These are phyloP conservation scores for Sclerotinia borealis DNA, from an alignment of 2,329 filamentous ascomycete species.

Conservation along the genomic window DNA sequence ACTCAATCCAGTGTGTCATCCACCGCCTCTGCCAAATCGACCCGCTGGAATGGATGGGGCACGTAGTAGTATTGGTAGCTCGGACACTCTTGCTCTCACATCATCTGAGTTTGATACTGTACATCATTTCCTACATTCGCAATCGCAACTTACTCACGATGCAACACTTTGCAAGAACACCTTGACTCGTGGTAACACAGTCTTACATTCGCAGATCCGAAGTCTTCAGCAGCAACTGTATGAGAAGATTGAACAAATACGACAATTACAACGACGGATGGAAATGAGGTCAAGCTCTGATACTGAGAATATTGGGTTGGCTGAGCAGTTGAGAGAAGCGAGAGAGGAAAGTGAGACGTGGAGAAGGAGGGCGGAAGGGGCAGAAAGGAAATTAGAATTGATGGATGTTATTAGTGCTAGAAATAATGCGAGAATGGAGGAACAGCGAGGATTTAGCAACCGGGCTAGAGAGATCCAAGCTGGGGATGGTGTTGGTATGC, in stretches of 20 bases:
- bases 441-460: not conserved
- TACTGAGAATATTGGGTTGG: constrained; percentile 37
- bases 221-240: constrained; percentile 44
- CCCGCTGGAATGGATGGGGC: constrained; percentile 6
- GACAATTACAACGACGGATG: constrained; percentile 41
- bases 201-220: constrained; percentile 44
- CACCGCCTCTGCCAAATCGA: not conserved
- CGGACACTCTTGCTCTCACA: not conserved
- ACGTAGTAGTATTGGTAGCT: constrained; percentile 6
- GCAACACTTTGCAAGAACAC: not conserved
- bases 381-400: constrained; percentile 46
- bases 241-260: constrained; percentile 40
- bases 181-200: constrained; percentile 26
- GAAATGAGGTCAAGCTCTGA: constrained; percentile 38
- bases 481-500: not conserved
- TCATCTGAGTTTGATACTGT: constrained; percentile 1
- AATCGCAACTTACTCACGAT: not conserved
- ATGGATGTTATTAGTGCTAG: constrained; percentile 16
- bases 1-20: not conserved
- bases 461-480: not conserved
- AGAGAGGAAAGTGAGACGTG: constrained; percentile 43
- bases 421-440: not conserved
- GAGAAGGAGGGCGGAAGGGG: constrained; percentile 49
- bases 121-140: not conserved
- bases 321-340: constrained; percentile 42